Conservation (phyloP, 495 filamentous ascomycete species). For the Penicillium dipodomyicola region DNA sequence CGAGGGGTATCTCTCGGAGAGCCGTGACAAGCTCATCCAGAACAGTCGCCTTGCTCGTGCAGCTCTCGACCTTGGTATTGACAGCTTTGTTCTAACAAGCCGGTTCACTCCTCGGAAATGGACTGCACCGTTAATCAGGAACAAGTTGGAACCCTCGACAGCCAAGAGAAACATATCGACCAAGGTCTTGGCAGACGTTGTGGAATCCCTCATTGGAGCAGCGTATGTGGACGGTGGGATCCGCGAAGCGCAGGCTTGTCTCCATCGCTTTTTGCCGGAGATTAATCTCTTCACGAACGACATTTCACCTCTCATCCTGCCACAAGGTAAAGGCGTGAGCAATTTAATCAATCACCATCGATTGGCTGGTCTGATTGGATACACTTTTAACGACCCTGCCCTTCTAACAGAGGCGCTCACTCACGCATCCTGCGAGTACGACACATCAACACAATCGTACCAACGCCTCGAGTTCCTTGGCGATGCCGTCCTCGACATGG, state of each 20-base stretch:
- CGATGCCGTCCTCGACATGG: slow-evolving; percentile 78
- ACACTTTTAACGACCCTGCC: slow-evolving; percentile 66
- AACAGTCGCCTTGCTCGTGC: slow-evolving; percentile 68
- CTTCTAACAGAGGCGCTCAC: slow-evolving; percentile 85
- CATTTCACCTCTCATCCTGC: not conserved
- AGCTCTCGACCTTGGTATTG: slow-evolving; percentile 60
- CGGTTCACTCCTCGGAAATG: slow-evolving; percentile 69
- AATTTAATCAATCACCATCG: slow-evolving; percentile 15
- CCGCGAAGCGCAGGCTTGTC: slow-evolving; percentile 58
- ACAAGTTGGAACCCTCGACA: slow-evolving; percentile 24
- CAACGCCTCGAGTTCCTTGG: slow-evolving; percentile 91
- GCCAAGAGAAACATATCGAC: slow-evolving; percentile 54
- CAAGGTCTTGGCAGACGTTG: slow-evolving; percentile 85
- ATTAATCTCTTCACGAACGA: slow-evolving; percentile 32
- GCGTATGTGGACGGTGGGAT: slow-evolving; percentile 68
- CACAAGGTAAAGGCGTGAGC: slow-evolving; percentile 4
- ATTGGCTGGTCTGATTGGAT: slow-evolving; percentile 34
- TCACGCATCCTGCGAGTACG: slow-evolving; percentile 65
- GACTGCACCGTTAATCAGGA: slow-evolving; percentile 60
- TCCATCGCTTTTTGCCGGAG: slow-evolving; percentile 64
- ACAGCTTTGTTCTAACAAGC: slow-evolving; percentile 70
- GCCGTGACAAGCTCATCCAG: slow-evolving; percentile 67
- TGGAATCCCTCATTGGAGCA: slow-evolving; percentile 82
- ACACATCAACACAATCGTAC: slow-evolving; percentile 60
- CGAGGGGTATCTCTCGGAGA: slow-evolving; percentile 71